Evolutionary conservation across 345 rosid genomes (phyloP), one percentile per base, ranked within the genome.

Genomic region (Erysimum cheiranthoides): DNA sequence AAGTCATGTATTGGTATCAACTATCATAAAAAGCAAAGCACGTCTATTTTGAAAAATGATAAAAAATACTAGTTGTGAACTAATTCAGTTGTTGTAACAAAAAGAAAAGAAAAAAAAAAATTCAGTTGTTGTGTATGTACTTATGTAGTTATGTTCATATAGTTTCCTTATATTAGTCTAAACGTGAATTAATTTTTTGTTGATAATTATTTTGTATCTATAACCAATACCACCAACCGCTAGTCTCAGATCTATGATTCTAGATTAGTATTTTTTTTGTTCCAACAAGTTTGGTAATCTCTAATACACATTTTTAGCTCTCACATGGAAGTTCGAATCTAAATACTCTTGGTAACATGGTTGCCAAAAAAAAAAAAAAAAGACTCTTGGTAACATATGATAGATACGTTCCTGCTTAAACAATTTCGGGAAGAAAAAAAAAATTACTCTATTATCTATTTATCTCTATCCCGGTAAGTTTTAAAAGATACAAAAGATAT

Each of bases 11-110:
- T 30, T 31, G 28, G 40, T 39, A 54, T 54, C 28, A 54, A 21
- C 16, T 51, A 52, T 27, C 5, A 52, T 5, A 11, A 42, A 52
- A 25, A 38, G n/a, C n/a, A 52, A 68, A 35, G 18, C 38, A 16
- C 54, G 25, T 18, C 18, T 58, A 47, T 46, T 46, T 57, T 21
- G 38, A 8, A 57, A 56, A 70, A 8, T 42, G 38, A 14, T 60
- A 47, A 60, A 50, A 57, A 14, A n/a, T 21, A 21, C 1, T 16
- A 34, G 32, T 21, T 27, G 28, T 59, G 66, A 59, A 71, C 66
- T 46, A 59, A 21, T 18, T 70, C 11, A 32, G 36, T 58, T 56
- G 39, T 40, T 52, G 35, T n/a, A n/a, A n/a, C n/a, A n/a, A n/a
- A n/a, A n/a, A n/a, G n/a, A n/a, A n/a, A n/a, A n/a, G n/a, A n/a